phyloP scores from a whole-genome alignment of 2,329 filamentous ascomycete genomes.

The Fusarium udum region DNA sequence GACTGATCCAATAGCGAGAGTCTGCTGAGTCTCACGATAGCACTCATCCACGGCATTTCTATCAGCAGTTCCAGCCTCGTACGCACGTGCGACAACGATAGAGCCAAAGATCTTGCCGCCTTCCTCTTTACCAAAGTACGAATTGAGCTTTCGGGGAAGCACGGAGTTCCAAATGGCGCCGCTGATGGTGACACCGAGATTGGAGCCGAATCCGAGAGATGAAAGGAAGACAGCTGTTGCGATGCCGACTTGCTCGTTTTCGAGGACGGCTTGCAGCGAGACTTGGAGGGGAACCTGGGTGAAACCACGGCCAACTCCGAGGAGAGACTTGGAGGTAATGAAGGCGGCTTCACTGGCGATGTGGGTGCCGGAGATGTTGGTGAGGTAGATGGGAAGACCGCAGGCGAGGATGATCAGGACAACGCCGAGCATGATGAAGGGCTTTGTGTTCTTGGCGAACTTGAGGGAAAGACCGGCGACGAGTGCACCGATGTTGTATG shows the following conservation, averaged over 20 bases:
- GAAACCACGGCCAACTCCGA: conserved; percentile 27
- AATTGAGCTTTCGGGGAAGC: conserved; percentile 9
- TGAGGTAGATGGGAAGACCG: conserved; percentile 26
- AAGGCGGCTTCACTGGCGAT: conserved; percentile 29
- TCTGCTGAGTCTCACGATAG: conserved; percentile 28
- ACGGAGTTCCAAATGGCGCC: conserved; percentile 35
- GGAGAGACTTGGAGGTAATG: conserved; percentile 26
- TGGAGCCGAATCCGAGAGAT: conserved; percentile 23
- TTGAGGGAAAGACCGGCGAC: conserved; percentile 7
- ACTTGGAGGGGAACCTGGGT: conserved; percentile 21
- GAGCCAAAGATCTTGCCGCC: conserved; percentile 26
- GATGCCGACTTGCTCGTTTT: conserved; percentile 25
- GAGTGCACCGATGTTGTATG: conserved; percentile 18
- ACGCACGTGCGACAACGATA: conserved; percentile 22
- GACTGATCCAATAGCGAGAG: conserved; percentile 24
- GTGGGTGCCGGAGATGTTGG: conserved; percentile 22
- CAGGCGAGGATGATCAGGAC: conserved; percentile 27
- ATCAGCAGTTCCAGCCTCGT: conserved; percentile 9
- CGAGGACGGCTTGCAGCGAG: conserved; percentile 12
- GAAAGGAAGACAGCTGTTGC: conserved; percentile 31
- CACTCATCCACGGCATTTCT: conserved; percentile 13
- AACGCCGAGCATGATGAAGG: conserved; percentile 19
- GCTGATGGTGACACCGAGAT: conserved; percentile 25
- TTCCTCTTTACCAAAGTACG: conserved; percentile 4
- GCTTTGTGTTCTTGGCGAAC: conserved; percentile 30